Conservation (phyloP, 2,329 filamentous ascomycete species). For the Cyphellophora europaea region DNA sequence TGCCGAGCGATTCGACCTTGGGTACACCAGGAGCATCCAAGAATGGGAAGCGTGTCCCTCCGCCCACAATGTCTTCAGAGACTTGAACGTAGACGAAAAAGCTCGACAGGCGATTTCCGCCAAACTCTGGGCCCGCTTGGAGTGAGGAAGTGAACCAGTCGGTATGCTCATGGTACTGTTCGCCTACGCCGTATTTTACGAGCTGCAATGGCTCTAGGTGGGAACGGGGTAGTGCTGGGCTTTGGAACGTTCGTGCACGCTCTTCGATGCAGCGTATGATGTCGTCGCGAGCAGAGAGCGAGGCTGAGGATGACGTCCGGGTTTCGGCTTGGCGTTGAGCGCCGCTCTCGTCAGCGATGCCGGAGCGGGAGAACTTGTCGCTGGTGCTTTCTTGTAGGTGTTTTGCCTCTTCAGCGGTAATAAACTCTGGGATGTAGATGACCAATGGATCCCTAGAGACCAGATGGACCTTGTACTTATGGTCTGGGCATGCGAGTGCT, state of each 20-base stretch:
- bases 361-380: background rate
- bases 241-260: background rate
- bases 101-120: conserved; percentile 40
- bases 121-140: background rate
- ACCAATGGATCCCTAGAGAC: background rate
- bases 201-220: conserved; percentile 5
- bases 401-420: background rate
- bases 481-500: too few species aligned
- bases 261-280: background rate
- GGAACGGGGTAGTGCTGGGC: background rate
- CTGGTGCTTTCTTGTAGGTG: background rate
- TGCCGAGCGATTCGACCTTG: background rate
- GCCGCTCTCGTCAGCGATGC: background rate
- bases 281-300: background rate
- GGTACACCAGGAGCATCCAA: conserved; percentile 20
- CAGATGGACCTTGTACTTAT: background rate
- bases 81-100: conserved; percentile 53
- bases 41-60: conserved; percentile 52
- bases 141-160: conserved; percentile 4
- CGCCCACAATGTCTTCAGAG: conserved; percentile 42
- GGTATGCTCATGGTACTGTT: conserved; percentile 7
- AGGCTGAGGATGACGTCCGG: background rate
- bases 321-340: background rate
- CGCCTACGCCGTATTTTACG: conserved; percentile 2
- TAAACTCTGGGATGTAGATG: background rate